Evolutionary conservation across 2,329 filamentous ascomycete genomes (phyloP), one percentile per base, ranked within the genome.

Genomic region (Apiospora hydei): DNA sequence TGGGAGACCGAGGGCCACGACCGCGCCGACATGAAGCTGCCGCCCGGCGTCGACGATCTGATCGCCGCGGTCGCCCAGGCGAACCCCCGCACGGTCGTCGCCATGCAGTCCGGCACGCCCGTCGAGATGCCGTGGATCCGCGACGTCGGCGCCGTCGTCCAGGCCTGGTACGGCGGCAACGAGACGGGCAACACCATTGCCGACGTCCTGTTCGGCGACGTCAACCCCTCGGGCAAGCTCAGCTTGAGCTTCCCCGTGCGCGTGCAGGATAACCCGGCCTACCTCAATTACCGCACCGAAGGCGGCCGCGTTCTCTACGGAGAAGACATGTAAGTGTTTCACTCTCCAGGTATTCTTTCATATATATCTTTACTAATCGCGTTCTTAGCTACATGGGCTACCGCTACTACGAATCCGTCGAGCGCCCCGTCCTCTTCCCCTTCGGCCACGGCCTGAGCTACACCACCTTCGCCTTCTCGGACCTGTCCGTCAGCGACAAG

Each of bases 121-220:
- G 88, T 93, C 34, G 86, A 88, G 71, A 92, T 94, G 91, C 91
- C 92, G 0, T 94, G 91, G 91, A 84, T 89, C 1, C 79, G 84
- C 21, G 81, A 86, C 44, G 88, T 89, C 2, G 80, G 82, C 10
- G 89, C 90, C 1, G 84, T 95, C 1, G 79, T 95, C 1, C 92
- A 96, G 77, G 93, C 93, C 10, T 96, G 93, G 93, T 96, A 95
- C 77, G 93, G 93, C 73, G 94, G 94, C n/a, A 94, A 92, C 76
- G 87, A 92, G 77, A 87, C 86, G 30, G 90, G 90, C 16, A 88
- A 90, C 72, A 83, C 88, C 1, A 87, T 92, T 68, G 86, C 86
- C 4, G 89, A 91, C 75, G 82, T 92, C 21, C 85, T 92, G 13
- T 92, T 88, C 75, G 90, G 90, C 67, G 84, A 84, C 67, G 85